Evolutionary conservation across 2,329 filamentous ascomycete genomes (phyloP).

Genomic region (Trichoderma hamatum): DNA sequence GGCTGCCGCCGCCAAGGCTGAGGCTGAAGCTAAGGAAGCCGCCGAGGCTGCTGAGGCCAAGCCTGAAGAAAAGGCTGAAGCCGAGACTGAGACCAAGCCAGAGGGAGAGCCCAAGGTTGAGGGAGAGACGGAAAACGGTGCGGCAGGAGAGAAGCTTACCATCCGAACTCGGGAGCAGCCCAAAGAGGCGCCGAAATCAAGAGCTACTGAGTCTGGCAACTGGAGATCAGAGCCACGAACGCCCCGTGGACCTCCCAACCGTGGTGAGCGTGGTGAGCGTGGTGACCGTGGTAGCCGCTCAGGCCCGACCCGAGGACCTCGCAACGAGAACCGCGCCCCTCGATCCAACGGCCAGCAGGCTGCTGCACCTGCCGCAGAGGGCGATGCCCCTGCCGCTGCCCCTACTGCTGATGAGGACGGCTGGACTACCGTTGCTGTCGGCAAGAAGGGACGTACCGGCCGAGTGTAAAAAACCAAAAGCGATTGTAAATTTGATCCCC

Average conservation of each 20-base stretch:
- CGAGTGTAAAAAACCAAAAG: conserved; percentile 38
- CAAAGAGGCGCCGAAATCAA: conserved; percentile 54
- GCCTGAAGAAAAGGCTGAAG: conserved; percentile 38
- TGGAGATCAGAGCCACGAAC: conserved; percentile 58
- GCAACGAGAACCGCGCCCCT: conserved; percentile 50
- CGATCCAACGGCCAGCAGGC: conserved; percentile 52
- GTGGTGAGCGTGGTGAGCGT: conserved; percentile 43
- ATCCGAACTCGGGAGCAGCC: conserved; percentile 48
- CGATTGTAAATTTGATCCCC: conserved; percentile 42
- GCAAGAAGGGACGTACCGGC: conserved; percentile 44
- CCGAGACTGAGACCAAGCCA: conserved; percentile 38
- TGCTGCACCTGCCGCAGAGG: conserved; percentile 37
- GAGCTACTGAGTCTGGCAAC: conserved; percentile 60
- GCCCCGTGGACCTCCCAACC: conserved; percentile 51
- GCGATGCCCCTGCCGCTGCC: conserved; percentile 49
- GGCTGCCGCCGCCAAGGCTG: conserved; percentile 54
- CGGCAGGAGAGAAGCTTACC: conserved; percentile 55
- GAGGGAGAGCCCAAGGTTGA: conserved; percentile 40
- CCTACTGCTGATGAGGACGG: conserved; percentile 57
- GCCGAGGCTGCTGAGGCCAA: conserved; percentile 40
- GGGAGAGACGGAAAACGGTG: conserved; percentile 37
- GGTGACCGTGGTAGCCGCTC: conserved; percentile 48
- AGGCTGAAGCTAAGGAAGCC: conserved; percentile 40
- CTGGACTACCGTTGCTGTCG: conserved; percentile 59
- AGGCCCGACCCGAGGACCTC: conserved; percentile 47